Evolutionary conservation across 352 stramenopile species (phyloP), one percentile per base, ranked within the genome.

Genomic region (Phytophthora brassicae): DNA sequence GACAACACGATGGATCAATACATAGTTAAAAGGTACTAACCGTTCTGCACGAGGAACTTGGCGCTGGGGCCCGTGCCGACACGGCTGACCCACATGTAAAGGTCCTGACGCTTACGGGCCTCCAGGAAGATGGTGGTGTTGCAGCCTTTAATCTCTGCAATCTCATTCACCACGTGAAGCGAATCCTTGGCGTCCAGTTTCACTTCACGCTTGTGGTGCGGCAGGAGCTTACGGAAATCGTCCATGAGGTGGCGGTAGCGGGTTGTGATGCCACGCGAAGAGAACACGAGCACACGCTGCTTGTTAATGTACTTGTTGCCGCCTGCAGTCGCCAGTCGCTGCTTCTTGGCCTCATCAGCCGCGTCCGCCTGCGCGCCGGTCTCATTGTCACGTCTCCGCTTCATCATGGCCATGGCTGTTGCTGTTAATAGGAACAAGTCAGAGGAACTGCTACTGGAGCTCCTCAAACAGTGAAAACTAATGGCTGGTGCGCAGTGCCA

Each of bases 151-250:
- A 99, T 97, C 74, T 99, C 96, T 14, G 96, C 95, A 59, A 99
- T 99, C 68, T 99, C 97, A 72, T 99, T 99, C 16, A 99, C 92
- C 22, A 98, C 96, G 39, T 94, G 84, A 49, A 97, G 67, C 48
- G 88, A 90, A 67, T 97, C 85, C 66, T 99, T 98, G 35, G 91
- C 82, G 72, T 99, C 96, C n/a, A 99, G 69, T 55, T 99, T 99
- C 39, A 97, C 95, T 70, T 99, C 98, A 61, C 97, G 98, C 81
- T 99, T 99, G 84, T 99, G 90, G 75, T 99, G 97, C 19, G 97
- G 97, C 65, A 99, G 72, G 11, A 99, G 75, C 63, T 97, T 98
- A 36, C 95, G 88, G 52, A 99, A 89, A 76, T 99, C 97, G 70
- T 99, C 96, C 57, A 99, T 78, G 36, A 99, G 74, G 77, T 99